These are phyloP conservation scores for Pistacia integerrima DNA, from an alignment of 345 rosid species.

Conservation along the genomic window DNA sequence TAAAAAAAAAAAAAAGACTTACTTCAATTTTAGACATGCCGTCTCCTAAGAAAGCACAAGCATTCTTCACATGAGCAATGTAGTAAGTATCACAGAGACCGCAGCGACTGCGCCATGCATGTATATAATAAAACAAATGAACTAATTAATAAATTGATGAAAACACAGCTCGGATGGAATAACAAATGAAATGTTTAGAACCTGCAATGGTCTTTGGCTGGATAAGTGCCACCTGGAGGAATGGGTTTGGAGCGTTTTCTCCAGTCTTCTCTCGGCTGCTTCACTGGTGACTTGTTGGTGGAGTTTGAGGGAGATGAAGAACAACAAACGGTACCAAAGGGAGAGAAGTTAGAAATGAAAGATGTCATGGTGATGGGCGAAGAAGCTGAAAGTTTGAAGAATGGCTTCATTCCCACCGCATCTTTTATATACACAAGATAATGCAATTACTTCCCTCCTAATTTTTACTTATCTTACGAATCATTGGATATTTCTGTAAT, in stretches of 20 bases:
- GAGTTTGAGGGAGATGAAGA: slow-evolving; percentile 45
- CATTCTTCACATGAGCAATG: slow-evolving; percentile 89
- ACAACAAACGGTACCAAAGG: slow-evolving; percentile 36
- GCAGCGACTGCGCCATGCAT: slow-evolving; percentile 52
- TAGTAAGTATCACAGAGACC: slow-evolving; percentile 94
- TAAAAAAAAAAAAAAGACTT: slow-evolving; percentile 17
- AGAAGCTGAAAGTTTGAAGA: background rate
- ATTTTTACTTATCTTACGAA: too few species aligned
- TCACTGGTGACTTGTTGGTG: slow-evolving; percentile 26
- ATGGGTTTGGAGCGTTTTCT: slow-evolving; percentile 81
- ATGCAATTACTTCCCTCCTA: too few species aligned
- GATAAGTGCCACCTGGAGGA: slow-evolving; percentile 88
- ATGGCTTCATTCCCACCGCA: slow-evolving; percentile 3
- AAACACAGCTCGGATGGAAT: background rate
- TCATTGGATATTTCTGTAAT: too few species aligned
- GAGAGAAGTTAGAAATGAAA: slow-evolving; percentile 34
- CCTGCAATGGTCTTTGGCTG: slow-evolving; percentile 99
- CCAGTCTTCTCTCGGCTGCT: slow-evolving; percentile 81
- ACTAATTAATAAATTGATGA: background rate
- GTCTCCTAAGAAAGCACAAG: slow-evolving; percentile 95
- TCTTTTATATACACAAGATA: background rate
- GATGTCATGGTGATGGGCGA: slow-evolving; percentile 34
- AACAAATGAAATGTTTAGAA: background rate
- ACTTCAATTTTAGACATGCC: slow-evolving; percentile 97
- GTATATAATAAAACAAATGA: background rate